These are phyloP conservation scores for Paxillus rubicundulus DNA, from an alignment of 768 basidiomycete genomes.

Conservation along the genomic window DNA sequence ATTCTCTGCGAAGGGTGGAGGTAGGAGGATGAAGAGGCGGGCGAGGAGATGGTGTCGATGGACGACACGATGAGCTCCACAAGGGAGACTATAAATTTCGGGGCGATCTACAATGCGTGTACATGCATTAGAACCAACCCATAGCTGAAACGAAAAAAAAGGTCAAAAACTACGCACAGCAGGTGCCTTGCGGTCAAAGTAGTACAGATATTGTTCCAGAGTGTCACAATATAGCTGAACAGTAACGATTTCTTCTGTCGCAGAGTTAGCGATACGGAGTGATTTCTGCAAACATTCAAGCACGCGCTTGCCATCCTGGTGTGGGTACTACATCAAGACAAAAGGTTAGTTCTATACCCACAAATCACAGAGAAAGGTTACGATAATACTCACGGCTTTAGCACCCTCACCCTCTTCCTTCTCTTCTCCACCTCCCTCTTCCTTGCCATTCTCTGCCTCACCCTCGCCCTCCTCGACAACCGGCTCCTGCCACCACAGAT, in stretches of 20 bases:
- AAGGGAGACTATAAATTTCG: slow-evolving; percentile 95
- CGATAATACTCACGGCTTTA: slow-evolving; percentile 53
- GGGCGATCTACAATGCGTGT: slow-evolving; percentile 60
- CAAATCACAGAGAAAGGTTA: background rate
- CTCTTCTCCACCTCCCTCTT: slow-evolving; percentile 22
- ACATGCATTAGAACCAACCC: background rate
- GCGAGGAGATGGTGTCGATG: slow-evolving; percentile 86
- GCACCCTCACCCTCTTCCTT: slow-evolving; percentile 41
- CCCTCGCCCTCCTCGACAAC: slow-evolving; percentile 42
- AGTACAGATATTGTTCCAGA: slow-evolving; percentile 93
- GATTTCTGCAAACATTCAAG: slow-evolving; percentile 97
- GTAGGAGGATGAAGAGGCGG: slow-evolving; percentile 44
- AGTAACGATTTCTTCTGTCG: slow-evolving; percentile 95
- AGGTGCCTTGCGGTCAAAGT: slow-evolving; percentile 89
- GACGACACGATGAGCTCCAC: slow-evolving; percentile 94
- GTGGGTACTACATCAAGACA: slow-evolving; percentile 55
- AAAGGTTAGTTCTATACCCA: background rate
- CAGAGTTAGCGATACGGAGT: slow-evolving; percentile 91
- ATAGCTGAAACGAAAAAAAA: background rate
- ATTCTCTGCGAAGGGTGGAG: slow-evolving; percentile 87
- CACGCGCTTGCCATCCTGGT: slow-evolving; percentile 95
- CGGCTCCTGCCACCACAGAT: slow-evolving; percentile 95
- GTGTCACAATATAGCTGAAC: slow-evolving; percentile 96
- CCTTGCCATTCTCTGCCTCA: slow-evolving; percentile 18
- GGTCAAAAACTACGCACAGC: slow-evolving; percentile 57